These are phyloP conservation scores for Scutellaria minor DNA, from an alignment of 257 asterid genomes.

Conservation along the genomic window DNA sequence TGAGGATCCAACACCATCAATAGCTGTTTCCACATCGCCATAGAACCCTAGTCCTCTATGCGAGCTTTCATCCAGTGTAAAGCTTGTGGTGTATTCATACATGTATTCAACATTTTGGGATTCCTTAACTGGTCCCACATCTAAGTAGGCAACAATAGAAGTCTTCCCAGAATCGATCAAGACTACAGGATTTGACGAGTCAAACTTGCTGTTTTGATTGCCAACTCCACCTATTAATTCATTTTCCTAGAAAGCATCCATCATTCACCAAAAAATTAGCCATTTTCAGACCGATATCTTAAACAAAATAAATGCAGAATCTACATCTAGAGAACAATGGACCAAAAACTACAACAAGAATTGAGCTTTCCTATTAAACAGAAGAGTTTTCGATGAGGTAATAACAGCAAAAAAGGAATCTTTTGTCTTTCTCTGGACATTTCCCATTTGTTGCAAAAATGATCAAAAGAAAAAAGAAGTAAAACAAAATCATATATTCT, in stretches of 20 bases:
- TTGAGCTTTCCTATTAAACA: not conserved
- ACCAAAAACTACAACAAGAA: slow-evolving; percentile 12
- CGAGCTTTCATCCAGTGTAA: slow-evolving; percentile 64
- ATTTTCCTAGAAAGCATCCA: slow-evolving; percentile 53
- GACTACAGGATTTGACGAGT: slow-evolving; percentile 48
- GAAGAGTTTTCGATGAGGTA: not conserved
- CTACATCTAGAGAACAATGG: slow-evolving; percentile 19
- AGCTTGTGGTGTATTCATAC: slow-evolving; percentile 65
- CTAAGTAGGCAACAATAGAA: slow-evolving; percentile 60
- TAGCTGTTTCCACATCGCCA: slow-evolving; percentile 53
- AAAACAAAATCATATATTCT: not conserved
- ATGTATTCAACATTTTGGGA: slow-evolving; percentile 47
- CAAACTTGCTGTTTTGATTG: slow-evolving; percentile 37
- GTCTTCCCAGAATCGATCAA: slow-evolving; percentile 61
- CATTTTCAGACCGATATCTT: slow-evolving; percentile 15
- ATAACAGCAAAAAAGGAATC: not conserved
- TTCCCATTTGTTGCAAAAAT: not conserved
- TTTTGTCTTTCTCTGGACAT: not conserved
- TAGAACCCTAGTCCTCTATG: slow-evolving; percentile 77
- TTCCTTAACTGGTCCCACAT: slow-evolving; percentile 55
- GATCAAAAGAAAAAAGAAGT: not conserved
- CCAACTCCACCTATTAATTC: slow-evolving; percentile 33
- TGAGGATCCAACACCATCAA: slow-evolving; percentile 49
- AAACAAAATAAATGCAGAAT: slow-evolving; percentile 22
- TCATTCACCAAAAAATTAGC: not conserved